Percentiles rank a stretch among this genome's conserved stretches.
These are phyloP conservation scores for Handroanthus guayacan DNA, from an alignment of 257 asterid species.

Conservation along the genomic window DNA sequence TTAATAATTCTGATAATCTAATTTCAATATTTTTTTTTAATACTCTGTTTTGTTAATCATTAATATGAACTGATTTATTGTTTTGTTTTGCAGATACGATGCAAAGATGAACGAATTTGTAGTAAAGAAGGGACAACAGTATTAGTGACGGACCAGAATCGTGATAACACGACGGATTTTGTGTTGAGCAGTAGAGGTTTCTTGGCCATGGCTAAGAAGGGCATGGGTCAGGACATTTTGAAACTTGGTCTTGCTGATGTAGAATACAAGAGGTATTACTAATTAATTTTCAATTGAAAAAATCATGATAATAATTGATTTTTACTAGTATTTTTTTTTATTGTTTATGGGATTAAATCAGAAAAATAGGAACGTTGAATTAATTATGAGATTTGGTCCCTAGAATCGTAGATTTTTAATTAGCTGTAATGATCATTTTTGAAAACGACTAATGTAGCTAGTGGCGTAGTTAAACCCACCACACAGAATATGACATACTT, in stretches of 20 bases:
- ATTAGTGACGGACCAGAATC: conserved; percentile 60
- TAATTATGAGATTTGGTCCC: conserved; percentile 22
- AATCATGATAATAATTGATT: neutral
- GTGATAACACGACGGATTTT: conserved; percentile 60
- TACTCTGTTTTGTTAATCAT: no score
- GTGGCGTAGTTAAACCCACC: conserved; percentile 37
- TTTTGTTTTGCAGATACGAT: conserved; percentile 59
- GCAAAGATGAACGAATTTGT: conserved; percentile 58
- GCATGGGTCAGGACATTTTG: conserved; percentile 51
- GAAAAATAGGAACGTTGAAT: neutral
- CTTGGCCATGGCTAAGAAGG: conserved; percentile 68
- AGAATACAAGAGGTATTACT: conserved; percentile 66
- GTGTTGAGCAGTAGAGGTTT: conserved; percentile 79
- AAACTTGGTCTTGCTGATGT: conserved; percentile 65
- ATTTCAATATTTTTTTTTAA: no score
- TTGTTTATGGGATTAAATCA: no score
- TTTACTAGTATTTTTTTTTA: neutral
- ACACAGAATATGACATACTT: neutral
- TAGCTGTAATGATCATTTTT: neutral
- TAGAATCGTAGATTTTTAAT: neutral
- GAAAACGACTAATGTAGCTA: conserved; percentile 23
- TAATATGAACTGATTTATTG: neutral
- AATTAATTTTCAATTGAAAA: neutral
- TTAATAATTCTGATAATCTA: neutral
- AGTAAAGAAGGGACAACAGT: conserved; percentile 57